Base-by-base conservation (phyloP, 768 basidiomycete genomes). In the Xerocomellus amylosporus region DNA sequence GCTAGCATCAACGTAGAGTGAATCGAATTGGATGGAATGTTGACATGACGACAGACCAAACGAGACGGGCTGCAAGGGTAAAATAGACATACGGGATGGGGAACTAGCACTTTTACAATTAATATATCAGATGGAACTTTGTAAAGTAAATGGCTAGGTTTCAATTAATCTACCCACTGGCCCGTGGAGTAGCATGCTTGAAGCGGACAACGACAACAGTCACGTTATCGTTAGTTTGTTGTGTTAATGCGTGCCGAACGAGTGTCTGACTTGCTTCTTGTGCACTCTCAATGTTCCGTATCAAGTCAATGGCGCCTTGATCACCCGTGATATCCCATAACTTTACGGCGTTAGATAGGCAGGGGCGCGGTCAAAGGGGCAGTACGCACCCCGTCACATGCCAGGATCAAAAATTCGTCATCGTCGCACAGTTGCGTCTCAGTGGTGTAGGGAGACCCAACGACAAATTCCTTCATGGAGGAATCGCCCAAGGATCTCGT, bases 401-500 rank as follows among this genome's bases (percentile, higher is more conserved):
- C 97, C 55, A 99, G 79, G 54, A 99, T 90, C 60, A 98, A 69
- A 70, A 96, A 93, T 69, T 98, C 96, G 67, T 98, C 97, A 6
- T 91, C 87, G 8, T 90, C 85, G 51, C 87, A 88, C 39, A 99
- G 74, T 61, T 88, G 84, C 13, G 96, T 98, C 71, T 98, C 95
- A n/a, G 97, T 98, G 19, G 97, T 99, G 72, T 96, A 99, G 7
- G 97, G 97, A 28, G 91, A 83, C 2, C 97, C 97, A 45, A 98
- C 97, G 12, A 99, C 97, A 69, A 95, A 99, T 65, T 99, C 97
- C 73, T 99, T 99, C 97, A 99, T 98, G 8, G 93, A 90, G 2
- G 93, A 90, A 67, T 99, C 97, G 33, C 97, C 97, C 53, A 99
- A 75, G 64, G 93, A 93, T 54, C 97, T 81, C 17, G 97, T 99